Evolutionary conservation across 192 early-diverging fungal genomes (phyloP).

Genomic region (Coemansia reversa): DNA sequence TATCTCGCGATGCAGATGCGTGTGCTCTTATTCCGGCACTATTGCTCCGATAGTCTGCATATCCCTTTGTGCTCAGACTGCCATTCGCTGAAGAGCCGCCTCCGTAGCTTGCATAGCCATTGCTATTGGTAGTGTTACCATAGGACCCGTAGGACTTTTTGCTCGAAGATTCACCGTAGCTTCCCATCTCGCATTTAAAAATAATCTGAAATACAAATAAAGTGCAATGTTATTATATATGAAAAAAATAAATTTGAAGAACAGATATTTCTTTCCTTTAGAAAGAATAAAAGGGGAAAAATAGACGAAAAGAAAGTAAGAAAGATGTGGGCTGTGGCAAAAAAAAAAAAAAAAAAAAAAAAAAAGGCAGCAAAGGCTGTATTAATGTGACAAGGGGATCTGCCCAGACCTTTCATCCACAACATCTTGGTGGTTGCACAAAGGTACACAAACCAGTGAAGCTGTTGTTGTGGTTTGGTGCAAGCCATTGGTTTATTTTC

Average conservation of each 20-base stretch:
- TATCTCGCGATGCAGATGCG: conserved; percentile 29
- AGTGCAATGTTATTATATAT: too few relatives aligned
- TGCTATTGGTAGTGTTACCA: background rate
- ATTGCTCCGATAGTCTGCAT: background rate
- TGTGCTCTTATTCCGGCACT: conserved; percentile 32
- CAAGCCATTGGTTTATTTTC: background rate
- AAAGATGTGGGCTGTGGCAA: too few relatives aligned
- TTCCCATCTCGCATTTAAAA: conserved; percentile 39
- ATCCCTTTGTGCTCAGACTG: conserved; percentile 1
- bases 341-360: too few relatives aligned
- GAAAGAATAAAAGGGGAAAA: too few relatives aligned
- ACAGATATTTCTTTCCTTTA: background rate
- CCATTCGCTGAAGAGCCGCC: background rate
- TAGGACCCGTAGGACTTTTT: conserved; percentile 16
- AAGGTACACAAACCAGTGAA: background rate
- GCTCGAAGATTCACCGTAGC: conserved; percentile 23
- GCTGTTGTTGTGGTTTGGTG: background rate
- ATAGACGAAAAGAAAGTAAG: background rate
- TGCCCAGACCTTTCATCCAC: background rate
- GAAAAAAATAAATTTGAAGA: background rate
- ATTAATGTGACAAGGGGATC: too few relatives aligned
- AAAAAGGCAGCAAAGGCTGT: too few relatives aligned
- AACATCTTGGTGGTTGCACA: background rate
- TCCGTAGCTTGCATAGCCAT: conserved; percentile 14
- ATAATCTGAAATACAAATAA: background rate